Percentiles rank a stretch among this genome's conserved stretches.
These are phyloP conservation scores for Streptanthus diversifolius DNA, from an alignment of 345 rosid species.

Conservation along the genomic window DNA sequence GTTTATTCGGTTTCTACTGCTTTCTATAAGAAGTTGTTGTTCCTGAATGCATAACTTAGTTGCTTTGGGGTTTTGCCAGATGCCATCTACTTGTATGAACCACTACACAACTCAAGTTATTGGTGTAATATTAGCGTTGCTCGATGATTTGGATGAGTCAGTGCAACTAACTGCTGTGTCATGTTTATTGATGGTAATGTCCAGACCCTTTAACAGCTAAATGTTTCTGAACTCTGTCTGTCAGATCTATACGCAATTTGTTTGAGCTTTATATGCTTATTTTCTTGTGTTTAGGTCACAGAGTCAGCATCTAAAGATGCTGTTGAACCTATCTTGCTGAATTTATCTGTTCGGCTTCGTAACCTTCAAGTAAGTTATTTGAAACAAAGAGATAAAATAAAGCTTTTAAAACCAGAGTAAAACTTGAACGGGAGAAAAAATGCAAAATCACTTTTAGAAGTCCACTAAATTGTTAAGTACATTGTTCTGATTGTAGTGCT, in stretches of 20 bases:
- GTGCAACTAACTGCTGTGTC: constrained; percentile 93
- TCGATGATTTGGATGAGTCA: constrained; percentile 83
- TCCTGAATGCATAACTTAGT: constrained; percentile 1
- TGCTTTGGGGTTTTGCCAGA: constrained; percentile 45
- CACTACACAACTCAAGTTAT: constrained; percentile 79
- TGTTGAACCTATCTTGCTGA: constrained; percentile 78
- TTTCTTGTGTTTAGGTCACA: constrained; percentile 52
- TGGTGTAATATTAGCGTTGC: constrained; percentile 80
- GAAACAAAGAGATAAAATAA: neutral
- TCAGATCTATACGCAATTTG: neutral
- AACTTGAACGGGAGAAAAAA: neutral
- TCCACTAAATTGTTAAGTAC: constrained; percentile 2
- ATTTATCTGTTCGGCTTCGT: constrained; percentile 81
- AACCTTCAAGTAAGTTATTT: constrained; percentile 62
- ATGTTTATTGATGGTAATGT: constrained; percentile 68
- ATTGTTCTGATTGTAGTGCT: neutral
- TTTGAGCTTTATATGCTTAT: constrained; percentile 2
- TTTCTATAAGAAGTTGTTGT: neutral
- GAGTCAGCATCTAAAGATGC: constrained; percentile 76
- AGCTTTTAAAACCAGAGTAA: neutral
- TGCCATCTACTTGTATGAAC: constrained; percentile 68
- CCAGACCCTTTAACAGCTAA: constrained; percentile 12
- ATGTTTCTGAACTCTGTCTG: constrained; percentile 13
- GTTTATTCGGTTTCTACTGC: neutral
- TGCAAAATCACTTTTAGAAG: neutral